Conservation (phyloP, 164 flowering plant genomes). For the Aristolochia contorta region DNA sequence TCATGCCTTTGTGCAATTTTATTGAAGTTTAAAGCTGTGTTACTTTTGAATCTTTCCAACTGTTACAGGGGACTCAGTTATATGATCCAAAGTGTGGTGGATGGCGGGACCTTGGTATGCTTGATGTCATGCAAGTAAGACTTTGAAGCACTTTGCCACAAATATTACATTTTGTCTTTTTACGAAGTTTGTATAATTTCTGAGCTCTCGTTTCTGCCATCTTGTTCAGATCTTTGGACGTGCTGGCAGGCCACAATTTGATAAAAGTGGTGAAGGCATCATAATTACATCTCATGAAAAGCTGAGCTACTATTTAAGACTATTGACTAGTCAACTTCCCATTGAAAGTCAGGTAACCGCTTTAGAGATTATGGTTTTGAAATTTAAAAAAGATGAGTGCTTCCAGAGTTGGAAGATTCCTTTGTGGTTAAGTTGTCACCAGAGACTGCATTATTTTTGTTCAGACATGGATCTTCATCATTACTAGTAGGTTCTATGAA, state of each 20-base stretch:
- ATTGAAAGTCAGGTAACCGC: constrained; percentile 92
- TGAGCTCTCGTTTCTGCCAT: not conserved
- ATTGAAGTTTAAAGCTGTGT: not conserved
- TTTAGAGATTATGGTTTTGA: not conserved
- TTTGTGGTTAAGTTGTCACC: not conserved
- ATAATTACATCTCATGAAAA: constrained; percentile 94
- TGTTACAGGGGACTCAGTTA: constrained; percentile 83
- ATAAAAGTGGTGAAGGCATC: constrained; percentile 98
- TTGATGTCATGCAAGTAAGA: constrained; percentile 97
- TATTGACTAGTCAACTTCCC: constrained; percentile 93
- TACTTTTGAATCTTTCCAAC: constrained; percentile 3
- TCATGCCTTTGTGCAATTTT: not conserved
- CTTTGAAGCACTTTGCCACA: not conserved
- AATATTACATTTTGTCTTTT: not conserved
- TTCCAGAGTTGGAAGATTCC: not conserved
- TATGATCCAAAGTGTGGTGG: constrained; percentile 99
- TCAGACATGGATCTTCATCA: not conserved
- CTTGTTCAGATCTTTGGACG: constrained; percentile 85
- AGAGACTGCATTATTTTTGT: not conserved
- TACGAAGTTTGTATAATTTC: not conserved
- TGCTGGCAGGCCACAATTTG: constrained; percentile 99
- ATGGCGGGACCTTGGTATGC: constrained; percentile 98
- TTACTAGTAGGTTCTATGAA: too few species aligned
- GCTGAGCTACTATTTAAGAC: constrained; percentile 77
- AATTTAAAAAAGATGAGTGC: not conserved